These are phyloP conservation scores for Penicillium freii DNA, from an alignment of 2,329 filamentous ascomycete genomes.

Conservation along the genomic window DNA sequence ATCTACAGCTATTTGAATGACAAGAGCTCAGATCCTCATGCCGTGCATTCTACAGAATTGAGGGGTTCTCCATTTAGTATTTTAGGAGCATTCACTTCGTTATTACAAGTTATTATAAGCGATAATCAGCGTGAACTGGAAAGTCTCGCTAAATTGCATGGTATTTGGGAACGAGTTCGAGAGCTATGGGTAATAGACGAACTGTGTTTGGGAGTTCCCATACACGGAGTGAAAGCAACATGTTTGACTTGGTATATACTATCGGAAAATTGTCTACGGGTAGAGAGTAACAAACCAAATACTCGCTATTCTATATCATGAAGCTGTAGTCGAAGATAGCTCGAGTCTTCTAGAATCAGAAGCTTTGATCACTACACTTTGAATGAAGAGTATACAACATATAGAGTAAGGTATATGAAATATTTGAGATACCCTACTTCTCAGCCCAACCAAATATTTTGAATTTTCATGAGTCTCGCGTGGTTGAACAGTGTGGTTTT, in stretches of 20 bases:
- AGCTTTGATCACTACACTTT: neutral
- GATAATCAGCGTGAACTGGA: neutral
- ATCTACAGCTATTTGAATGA: neutral
- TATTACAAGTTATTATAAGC: too few relatives aligned
- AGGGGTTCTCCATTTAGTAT: neutral
- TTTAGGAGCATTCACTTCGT: neutral
- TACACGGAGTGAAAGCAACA: neutral
- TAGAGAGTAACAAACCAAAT: neutral
- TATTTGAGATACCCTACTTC: too few relatives aligned
- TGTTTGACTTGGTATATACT: neutral
- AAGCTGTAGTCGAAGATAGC: neutral
- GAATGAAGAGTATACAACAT: neutral
- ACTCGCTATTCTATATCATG: neutral
- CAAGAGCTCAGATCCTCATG: neutral
- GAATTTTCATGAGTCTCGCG: too few relatives aligned
- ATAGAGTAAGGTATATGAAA: too few relatives aligned
- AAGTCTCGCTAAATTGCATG: neutral
- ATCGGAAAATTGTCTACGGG: neutral
- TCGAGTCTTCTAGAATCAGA: neutral
- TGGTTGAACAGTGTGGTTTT: too few relatives aligned
- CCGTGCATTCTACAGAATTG: neutral
- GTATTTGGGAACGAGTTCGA: neutral
- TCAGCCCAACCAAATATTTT: too few relatives aligned
- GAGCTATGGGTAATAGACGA: neutral
- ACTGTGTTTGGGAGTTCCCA: neutral